A percentile compares a stretch with the other conserved stretches of the same genome.
Evolutionary conservation across 2,329 filamentous ascomycete species (phyloP).

Genomic region (Pezicula neosporulosa): DNA sequence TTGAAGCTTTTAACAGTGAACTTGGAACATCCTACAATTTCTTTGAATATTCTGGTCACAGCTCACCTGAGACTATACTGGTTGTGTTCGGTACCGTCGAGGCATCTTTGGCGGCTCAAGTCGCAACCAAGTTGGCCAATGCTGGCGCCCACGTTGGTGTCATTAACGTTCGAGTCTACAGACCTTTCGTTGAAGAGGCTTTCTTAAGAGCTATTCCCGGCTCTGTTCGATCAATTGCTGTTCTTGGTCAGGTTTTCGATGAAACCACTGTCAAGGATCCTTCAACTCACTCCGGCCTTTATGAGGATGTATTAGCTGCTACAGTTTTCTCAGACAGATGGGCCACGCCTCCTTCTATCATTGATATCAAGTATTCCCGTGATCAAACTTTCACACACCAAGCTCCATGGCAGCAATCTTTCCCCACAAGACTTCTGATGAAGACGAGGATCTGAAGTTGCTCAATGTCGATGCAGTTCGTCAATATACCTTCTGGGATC

Average conservation of each 20-base stretch:
- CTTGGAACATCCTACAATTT: constrained; percentile 89
- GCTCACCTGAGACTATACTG: constrained; percentile 73
- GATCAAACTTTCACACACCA: constrained; percentile 55
- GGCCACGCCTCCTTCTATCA: constrained; percentile 58
- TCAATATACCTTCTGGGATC: constrained; percentile 93
- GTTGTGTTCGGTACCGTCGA: constrained; percentile 93
- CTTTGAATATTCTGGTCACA: constrained; percentile 92
- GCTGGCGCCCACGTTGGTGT: constrained; percentile 79
- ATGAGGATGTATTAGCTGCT: constrained; percentile 85
- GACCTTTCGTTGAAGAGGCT: constrained; percentile 91
- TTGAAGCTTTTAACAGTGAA: constrained; percentile 80
- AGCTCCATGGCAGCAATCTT: constrained; percentile 49
- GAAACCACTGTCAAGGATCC: constrained; percentile 70
- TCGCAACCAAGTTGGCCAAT: constrained; percentile 68
- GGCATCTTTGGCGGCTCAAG: constrained; percentile 78
- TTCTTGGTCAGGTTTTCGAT: constrained; percentile 84
- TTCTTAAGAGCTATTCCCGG: constrained; percentile 80
- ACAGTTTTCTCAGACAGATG: constrained; percentile 74
- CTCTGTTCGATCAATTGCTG: constrained; percentile 71
- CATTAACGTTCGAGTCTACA: constrained; percentile 88
- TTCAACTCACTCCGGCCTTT: constrained; percentile 79
- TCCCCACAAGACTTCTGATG: constrained; percentile 39
- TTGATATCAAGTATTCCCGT: constrained; percentile 88
- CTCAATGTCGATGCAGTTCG: constrained; percentile 60
- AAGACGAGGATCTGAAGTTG: constrained; percentile 21